A percentile compares a stretch with the other conserved stretches of the same genome.
Evolutionary conservation across 2,329 filamentous ascomycete genomes (phyloP).

Genomic region (Stemphylium vesicarium): DNA sequence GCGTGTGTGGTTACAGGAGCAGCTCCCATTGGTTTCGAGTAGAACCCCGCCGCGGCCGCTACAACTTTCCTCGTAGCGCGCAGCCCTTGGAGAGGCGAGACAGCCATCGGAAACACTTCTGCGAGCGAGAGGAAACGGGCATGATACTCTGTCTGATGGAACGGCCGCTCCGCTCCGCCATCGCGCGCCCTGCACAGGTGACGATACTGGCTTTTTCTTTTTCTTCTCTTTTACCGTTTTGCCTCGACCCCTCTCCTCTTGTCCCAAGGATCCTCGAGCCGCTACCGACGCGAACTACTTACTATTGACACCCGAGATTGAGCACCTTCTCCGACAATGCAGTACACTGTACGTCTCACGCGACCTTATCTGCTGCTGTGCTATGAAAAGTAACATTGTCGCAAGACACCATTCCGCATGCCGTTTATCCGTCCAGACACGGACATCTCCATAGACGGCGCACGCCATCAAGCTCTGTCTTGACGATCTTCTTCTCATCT

Average conservation of each 20-base stretch:
- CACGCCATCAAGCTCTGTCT: neutral
- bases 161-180: slow-evolving; percentile 1
- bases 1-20: neutral
- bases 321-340: too few species aligned
- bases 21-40: neutral
- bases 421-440: neutral
- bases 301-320: too few species aligned
- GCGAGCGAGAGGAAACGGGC: slow-evolving; percentile 5
- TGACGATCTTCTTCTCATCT: too few species aligned
- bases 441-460: neutral
- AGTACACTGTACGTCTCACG: neutral
- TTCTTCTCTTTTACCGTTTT: neutral
- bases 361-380: neutral
- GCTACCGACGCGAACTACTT: too few species aligned
- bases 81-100: neutral
- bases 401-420: neutral
- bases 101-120: slow-evolving; percentile 7
- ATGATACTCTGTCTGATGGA: slow-evolving; percentile 9
- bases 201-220: neutral
- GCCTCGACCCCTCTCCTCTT: too few species aligned
- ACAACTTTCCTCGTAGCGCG: neutral
- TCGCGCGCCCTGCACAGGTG: neutral
- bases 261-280: too few species aligned
- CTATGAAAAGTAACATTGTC: neutral
- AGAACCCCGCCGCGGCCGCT: neutral